Evolutionary conservation across 257 asterid species (phyloP).

Genomic region (Solanum piurae): DNA sequence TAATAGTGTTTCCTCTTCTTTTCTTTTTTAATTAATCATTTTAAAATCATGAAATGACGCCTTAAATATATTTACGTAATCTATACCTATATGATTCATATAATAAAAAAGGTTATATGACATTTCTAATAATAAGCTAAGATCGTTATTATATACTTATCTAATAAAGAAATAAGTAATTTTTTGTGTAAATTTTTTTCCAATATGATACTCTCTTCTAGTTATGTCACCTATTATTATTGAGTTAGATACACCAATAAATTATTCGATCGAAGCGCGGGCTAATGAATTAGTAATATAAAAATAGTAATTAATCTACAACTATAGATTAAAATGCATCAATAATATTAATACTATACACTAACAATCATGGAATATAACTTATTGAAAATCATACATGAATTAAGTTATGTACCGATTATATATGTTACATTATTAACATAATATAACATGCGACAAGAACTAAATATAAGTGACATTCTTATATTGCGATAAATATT

Average conservation of each 20-base stretch:
- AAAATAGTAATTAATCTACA: background rate
- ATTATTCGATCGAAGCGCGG: no score
- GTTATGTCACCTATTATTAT: background rate
- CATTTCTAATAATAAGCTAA: background rate
- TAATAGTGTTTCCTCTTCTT: background rate
- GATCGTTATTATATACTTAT: no score
- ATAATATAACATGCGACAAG: background rate
- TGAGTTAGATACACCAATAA: background rate
- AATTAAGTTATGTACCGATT: no score
- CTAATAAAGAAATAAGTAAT: background rate
- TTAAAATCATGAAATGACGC: background rate
- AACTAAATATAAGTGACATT: no score
- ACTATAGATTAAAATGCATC: background rate
- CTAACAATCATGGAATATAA: no score
- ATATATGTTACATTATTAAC: no score
- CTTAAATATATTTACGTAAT: no score
- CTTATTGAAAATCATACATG: background rate
- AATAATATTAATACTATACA: background rate
- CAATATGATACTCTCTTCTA: no score
- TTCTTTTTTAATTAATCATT: background rate
- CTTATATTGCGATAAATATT: background rate
- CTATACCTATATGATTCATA: background rate
- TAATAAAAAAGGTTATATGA: background rate
- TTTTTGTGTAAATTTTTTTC: no score
- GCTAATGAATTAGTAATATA: background rate